Evolutionary conservation across 2,329 filamentous ascomycete genomes (phyloP), one percentile per base, ranked within the genome.

Genomic region (Paecilomyces sp.): DNA sequence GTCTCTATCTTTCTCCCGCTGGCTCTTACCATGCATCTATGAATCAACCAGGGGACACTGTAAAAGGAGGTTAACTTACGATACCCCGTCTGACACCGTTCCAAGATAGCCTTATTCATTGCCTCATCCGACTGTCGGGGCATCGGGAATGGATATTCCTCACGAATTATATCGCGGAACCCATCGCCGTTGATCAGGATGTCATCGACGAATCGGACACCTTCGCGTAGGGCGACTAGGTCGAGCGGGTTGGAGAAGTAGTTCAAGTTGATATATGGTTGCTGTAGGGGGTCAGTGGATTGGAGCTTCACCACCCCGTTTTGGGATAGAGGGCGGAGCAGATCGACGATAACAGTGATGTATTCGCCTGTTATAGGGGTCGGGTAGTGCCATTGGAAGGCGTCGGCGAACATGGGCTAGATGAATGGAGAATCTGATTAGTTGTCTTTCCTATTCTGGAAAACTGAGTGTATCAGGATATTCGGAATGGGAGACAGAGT

Each of bases 71-170:
- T 1, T n/a, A 11, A 63, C 64, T 54, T 60, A 67, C 65, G 68
- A 60, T 68, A 71, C 22, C 67, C 67, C 47, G 82, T 87, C 72
- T 87, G 83, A 28, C 72, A 82, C n/a, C 84, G 76, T 58, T 87
- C 84, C 7, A 86, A 69, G 9, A 87, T 80, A 41, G 78, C 73
- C 55, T 77, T 76, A 47, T 82, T 79, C 84, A 87, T 87, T 1
- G 74, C 79, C 60, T 81, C 79, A 57, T 87, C 83, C 0, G 77
- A 78, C 12, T 82, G 66, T 2, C 81, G 75, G 0, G 84, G 84
- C 82, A 87, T 85, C 0, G 77, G 72, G 83, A 83, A 87, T 0
- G 85, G 85, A 66, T 86, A 88, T 76, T 76, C 73, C 6, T 57
- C 63, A 7, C 63, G 62, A 24, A 76, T 62, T n/a, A 76, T 64